Percentiles rank a stretch among this genome's conserved stretches.
Evolutionary conservation across 2,329 filamentous ascomycete genomes (phyloP).

Genomic region (Fusarium sp.): DNA sequence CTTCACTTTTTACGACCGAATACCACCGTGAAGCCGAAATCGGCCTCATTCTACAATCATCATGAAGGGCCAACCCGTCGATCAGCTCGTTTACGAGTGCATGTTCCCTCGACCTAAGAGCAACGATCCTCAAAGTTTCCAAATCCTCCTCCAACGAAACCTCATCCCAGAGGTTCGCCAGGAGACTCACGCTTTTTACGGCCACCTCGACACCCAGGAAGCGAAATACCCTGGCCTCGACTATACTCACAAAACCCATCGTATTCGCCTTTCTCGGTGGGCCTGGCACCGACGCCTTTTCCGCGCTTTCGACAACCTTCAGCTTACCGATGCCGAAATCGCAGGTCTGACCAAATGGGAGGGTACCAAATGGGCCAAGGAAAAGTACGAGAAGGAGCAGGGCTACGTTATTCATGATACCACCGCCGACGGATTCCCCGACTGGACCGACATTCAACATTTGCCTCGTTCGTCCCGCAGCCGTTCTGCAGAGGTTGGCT

Average conservation of each 20-base stretch:
- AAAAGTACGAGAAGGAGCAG: conserved; percentile 81
- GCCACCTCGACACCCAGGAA: conserved; percentile 81
- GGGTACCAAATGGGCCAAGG: conserved; percentile 84
- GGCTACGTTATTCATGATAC: conserved; percentile 77
- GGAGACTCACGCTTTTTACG: conserved; percentile 82
- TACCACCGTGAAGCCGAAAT: background rate
- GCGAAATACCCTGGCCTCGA: conserved; percentile 85
- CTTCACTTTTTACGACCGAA: background rate
- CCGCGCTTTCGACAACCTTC: conserved; percentile 76
- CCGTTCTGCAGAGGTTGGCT: conserved; percentile 26
- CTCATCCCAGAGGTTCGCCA: conserved; percentile 82
- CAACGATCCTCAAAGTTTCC: conserved; percentile 77
- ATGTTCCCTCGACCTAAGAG: conserved; percentile 77
- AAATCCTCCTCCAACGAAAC: conserved; percentile 74
- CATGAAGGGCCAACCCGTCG: conserved; percentile 79
- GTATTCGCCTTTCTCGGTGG: conserved; percentile 81
- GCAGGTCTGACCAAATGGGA: conserved; percentile 81
- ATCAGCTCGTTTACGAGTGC: conserved; percentile 77
- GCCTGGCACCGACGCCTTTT: conserved; percentile 82
- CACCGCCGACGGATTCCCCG: conserved; percentile 73
- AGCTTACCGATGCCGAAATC: conserved; percentile 77
- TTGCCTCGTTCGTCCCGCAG: conserved; percentile 29
- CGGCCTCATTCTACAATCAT: conserved; percentile 40
- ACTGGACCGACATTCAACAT: conserved; percentile 58
- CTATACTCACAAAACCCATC: conserved; percentile 78